Base-by-base conservation (phyloP, 2,329 filamentous ascomycete species). In the Paecilomyces fulvus region DNA sequence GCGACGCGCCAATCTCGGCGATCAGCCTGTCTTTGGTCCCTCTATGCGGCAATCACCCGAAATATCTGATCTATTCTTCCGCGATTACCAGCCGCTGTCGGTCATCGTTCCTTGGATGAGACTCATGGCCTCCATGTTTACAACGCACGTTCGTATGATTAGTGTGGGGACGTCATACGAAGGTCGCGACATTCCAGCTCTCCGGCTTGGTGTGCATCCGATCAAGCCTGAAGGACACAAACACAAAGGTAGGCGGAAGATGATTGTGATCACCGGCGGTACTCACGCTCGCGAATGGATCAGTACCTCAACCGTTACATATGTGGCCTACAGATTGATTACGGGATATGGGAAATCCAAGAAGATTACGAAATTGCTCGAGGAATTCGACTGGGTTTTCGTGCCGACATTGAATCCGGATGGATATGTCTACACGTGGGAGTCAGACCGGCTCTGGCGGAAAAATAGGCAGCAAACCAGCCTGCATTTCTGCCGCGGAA, bases 231-330 rank as follows among this genome's bases (percentile, higher is more conserved):
- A 80, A 28, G 28, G 30, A n/a, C n/a, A n/a, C n/a, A 1, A 72
- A 79, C 6, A 65, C 74, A 1, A n/a, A n/a, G 65, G 68, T 11
- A 79, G 77, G 4, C 83, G 89, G 52, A 90, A 90, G 70, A 92
- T 89, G 0, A 84, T 96, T 56, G 77, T 96, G 53, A 78, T 99
- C 20, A 86, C 86, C 3, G 94, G 90, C 55, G 92, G 92, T 52
- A 80, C 89, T n/a, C 94, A 97, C 71, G 92, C 92, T 2, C 84
- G 94, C 37, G 94, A 99, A 77, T 99, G 94, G 94, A 95, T 99
- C 62, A 90, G 90, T 51, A 91, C 88, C 0, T 94, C 87, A 65
- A 95, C 91, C 0, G 90, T 95, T 54, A 95, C 88, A 65, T 97
- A 95, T 65, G 77, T 96, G 30, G 90, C 92, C 9, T 96, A 94